phyloP scores from a whole-genome alignment of 495 filamentous ascomycete genomes.

The Diplogelasinospora grovesii region DNA sequence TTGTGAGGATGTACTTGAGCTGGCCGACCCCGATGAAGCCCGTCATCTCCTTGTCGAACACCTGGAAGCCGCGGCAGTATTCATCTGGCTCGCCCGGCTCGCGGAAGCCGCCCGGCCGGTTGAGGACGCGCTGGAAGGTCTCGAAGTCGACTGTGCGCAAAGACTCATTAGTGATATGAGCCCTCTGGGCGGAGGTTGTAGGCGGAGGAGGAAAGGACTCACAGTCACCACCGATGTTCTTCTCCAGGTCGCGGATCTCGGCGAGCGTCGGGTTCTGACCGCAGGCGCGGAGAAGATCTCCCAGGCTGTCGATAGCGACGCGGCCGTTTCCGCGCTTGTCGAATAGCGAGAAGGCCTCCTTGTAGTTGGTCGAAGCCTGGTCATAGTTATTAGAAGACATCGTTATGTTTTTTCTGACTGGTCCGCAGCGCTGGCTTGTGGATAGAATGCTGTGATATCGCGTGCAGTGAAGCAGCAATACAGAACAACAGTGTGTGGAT shows the following conservation, averaged over 20 bases:
- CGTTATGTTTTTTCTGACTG: constrained; percentile 5
- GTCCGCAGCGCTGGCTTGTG: not conserved
- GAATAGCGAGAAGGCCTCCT: constrained; percentile 98
- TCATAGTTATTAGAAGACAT: constrained; percentile 46
- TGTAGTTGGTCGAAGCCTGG: constrained; percentile 99
- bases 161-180: not conserved
- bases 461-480: constrained; percentile 1
- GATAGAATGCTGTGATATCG: not conserved
- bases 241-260: constrained; percentile 87
- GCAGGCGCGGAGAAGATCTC: constrained; percentile 90
- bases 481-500: not conserved
- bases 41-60: constrained; percentile 98
- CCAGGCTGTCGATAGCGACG: constrained; percentile 76
- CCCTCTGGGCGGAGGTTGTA: not conserved
- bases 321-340: constrained; percentile 95
- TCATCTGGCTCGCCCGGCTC: constrained; percentile 96
- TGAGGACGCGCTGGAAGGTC: constrained; percentile 88
- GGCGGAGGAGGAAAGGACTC: constrained; percentile 31
- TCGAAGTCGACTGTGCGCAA: constrained; percentile 81
- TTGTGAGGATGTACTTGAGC: constrained; percentile 92
- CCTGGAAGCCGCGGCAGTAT: constrained; percentile 96
- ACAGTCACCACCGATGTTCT: constrained; percentile 84
- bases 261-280: constrained; percentile 94
- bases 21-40: constrained; percentile 97
- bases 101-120: constrained; percentile 95